Percentiles rank a stretch among this genome's conserved stretches.
phyloP scores from a whole-genome alignment of 192 early-diverging fungal species.

The Entomortierella parvispora region DNA sequence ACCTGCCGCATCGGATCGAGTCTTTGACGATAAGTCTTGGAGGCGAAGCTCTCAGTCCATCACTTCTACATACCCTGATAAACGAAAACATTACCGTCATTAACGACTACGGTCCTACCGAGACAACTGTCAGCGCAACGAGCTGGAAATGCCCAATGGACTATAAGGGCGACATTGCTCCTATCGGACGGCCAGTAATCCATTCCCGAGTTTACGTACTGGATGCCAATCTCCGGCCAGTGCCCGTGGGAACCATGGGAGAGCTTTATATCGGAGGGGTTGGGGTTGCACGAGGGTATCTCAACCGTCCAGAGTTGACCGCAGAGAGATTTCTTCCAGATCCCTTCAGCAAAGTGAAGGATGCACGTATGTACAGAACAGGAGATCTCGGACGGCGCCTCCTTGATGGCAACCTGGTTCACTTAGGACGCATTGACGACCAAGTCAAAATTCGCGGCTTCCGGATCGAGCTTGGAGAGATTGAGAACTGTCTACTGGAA shows the following conservation, averaged over 20 bases:
- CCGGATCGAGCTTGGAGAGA: constrained; percentile 51
- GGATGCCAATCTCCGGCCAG: constrained; percentile 20
- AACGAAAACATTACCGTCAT: constrained; percentile 3
- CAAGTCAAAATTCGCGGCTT: constrained; percentile 60
- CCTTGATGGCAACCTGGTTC: constrained; percentile 35
- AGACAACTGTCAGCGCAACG: constrained; percentile 7
- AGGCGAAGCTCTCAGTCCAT: constrained; percentile 11
- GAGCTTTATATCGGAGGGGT: constrained; percentile 52
- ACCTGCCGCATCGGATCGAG: not conserved
- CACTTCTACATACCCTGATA: not conserved
- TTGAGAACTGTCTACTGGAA: constrained; percentile 22
- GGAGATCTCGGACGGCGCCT: constrained; percentile 42
- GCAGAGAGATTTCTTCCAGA: constrained; percentile 46
- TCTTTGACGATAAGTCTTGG: constrained; percentile 3
- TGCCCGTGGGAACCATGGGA: constrained; percentile 46
- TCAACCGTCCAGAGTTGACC: constrained; percentile 47
- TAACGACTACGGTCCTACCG: constrained; percentile 32
- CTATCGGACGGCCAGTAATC: constrained; percentile 29
- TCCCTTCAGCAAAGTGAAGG: constrained; percentile 28
- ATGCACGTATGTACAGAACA: constrained; percentile 40
- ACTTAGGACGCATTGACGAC: constrained; percentile 49
- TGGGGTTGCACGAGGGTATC: constrained; percentile 51
- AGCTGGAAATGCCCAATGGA: not conserved
- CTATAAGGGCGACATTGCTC: not conserved
- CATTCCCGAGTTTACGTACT: constrained; percentile 35